phyloP scores from a whole-genome alignment of 495 filamentous ascomycete genomes.

The Glonium stellatum region DNA sequence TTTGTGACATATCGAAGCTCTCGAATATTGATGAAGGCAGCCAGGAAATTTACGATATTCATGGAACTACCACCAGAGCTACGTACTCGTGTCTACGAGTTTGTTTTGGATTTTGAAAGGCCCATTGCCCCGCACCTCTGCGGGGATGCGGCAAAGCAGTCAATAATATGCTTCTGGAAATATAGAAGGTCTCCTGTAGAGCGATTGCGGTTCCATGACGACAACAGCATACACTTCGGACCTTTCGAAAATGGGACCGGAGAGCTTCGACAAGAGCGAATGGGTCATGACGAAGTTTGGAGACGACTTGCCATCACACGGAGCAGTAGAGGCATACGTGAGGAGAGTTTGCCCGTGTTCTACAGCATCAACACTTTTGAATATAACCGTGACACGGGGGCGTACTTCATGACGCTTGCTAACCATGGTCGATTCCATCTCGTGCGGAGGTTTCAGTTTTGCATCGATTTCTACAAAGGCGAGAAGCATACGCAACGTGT shows the following conservation, averaged over 20 bases:
- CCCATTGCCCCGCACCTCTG: slow-evolving; percentile 6
- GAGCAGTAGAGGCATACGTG: slow-evolving; percentile 4
- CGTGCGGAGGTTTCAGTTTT: slow-evolving; percentile 5
- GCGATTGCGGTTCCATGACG: slow-evolving; percentile 5
- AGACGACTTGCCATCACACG: neutral
- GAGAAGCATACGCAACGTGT: slow-evolving; percentile 3
- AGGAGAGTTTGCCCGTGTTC: slow-evolving; percentile 10
- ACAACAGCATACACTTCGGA: neutral
- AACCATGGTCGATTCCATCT: slow-evolving; percentile 7
- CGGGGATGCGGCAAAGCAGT: neutral
- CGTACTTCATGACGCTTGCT: slow-evolving; percentile 11
- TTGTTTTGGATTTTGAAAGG: neutral
- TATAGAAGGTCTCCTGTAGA: neutral
- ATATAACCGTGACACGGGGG: neutral
- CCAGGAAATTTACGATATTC: slow-evolving; percentile 6
- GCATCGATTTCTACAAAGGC: neutral
- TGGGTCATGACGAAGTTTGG: neutral
- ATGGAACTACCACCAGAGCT: slow-evolving; percentile 9
- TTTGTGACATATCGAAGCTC: too few species aligned
- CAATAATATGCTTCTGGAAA: neutral
- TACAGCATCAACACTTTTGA: slow-evolving; percentile 11
- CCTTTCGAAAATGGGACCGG: too few species aligned
- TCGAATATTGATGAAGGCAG: too few species aligned
- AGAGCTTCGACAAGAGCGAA: too few species aligned
- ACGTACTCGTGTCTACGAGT: slow-evolving; percentile 1